Evolutionary conservation across 1,139 yeast species (phyloP).

Genomic region (Yamadazyma atmosphaerica): DNA sequence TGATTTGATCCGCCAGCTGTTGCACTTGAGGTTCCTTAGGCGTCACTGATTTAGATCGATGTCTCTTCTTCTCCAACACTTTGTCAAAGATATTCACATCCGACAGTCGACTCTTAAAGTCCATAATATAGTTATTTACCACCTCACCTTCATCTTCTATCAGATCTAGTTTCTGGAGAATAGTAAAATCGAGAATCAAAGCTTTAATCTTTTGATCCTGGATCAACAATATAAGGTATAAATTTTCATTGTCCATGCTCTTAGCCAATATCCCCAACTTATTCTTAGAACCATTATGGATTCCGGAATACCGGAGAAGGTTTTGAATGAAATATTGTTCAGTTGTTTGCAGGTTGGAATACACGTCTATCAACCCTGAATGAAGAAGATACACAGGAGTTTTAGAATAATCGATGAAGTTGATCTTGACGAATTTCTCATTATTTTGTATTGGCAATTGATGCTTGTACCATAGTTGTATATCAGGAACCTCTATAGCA

Average conservation of each 20-base stretch:
- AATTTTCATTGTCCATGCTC: constrained; percentile 11
- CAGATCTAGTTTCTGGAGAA: constrained; percentile 5
- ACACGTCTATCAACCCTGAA: constrained; percentile 26
- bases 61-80: constrained; percentile 32
- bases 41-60: constrained; percentile 13
- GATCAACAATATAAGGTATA: constrained; percentile 22
- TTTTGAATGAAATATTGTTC: constrained; percentile 25
- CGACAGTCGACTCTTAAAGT: constrained; percentile 10
- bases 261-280: constrained; percentile 20
- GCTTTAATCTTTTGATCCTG: constrained; percentile 19
- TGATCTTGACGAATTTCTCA: constrained; percentile 10
- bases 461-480: constrained; percentile 28
- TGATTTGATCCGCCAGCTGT: constrained; percentile 24
- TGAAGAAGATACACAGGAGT: constrained; percentile 34
- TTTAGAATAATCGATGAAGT: constrained; percentile 21
- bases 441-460: constrained; percentile 9
- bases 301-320: constrained; percentile 18
- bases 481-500: constrained; percentile 17
- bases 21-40: constrained; percentile 18
- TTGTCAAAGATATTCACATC: constrained; percentile 31
- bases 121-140: constrained; percentile 10
- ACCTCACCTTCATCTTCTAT: not conserved
- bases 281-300: constrained; percentile 6
- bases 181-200: constrained; percentile 18
- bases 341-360: constrained; percentile 23